Evolutionary conservation across 2,329 filamentous ascomycete genomes (phyloP), one percentile per base, ranked within the genome.

Genomic region (Iodosphaeria phyllophila): DNA sequence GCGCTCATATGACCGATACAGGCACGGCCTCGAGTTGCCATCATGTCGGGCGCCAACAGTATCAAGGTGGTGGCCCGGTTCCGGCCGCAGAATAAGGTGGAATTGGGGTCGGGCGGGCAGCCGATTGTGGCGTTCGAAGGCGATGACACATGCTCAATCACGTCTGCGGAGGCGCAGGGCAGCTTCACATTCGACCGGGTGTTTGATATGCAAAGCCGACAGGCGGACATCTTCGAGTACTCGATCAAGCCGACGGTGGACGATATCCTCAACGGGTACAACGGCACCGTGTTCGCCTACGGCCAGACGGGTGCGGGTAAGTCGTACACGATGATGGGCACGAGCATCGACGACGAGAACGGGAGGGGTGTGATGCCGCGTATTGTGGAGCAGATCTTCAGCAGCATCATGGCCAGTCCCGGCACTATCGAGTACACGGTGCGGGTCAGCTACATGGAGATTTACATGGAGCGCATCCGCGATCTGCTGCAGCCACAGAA

Each of bases 261-360:
- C 56, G 89, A 95, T 49, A 93, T 98, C 38, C 65, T 98, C 36
- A 92, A 95, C 54, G 89, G 89, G 36, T 98, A 98, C 67, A 98
- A 98, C 58, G 89, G 86, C 46, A 95, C 86, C 9, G 86, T 98
- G 38, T 95, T 98, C 43, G 89, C 89, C 34, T 98, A 98, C 49
- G 89, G 89, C 36, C 89, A 95, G 61, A 98, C 89, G 1, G 89
- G 89, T 51, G 84, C 86, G 8, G 89, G 89, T 60, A 98, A 98
- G 61, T 95, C 89, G 13, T 95, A 92, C 50, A 95, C 89, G 26
- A 98, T 98, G 89, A 92, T 91, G 82, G 80, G 79, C 32, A 77
- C 77, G 25, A 84, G 86, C 51, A 93, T 98, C 54, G 82, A 91
- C 44, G 80, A 93, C 50, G 72, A 79, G 3, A 66, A 74, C 17